Conservation (phyloP, 306 rosid genomes). For the Vachellia pachyceras region DNA sequence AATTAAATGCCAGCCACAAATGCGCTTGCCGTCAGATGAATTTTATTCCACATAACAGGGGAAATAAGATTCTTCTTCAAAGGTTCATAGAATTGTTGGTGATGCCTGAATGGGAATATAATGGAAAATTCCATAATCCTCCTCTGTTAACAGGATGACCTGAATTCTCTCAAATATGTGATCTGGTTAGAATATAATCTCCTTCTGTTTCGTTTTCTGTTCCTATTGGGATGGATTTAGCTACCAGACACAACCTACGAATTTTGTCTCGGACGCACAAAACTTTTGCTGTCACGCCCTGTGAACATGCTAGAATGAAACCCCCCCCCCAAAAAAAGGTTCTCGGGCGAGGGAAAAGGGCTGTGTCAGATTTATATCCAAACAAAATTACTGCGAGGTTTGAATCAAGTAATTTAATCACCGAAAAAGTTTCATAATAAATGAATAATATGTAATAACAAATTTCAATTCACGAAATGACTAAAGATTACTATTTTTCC, state of each 20-base stretch:
- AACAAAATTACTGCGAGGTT: too few species aligned
- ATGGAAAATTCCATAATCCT: constrained; percentile 25
- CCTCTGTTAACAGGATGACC: neutral
- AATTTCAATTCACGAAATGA: too few species aligned
- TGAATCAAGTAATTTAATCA: too few species aligned
- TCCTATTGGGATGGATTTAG: constrained; percentile 13
- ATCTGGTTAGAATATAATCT: constrained; percentile 4
- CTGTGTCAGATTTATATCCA: too few species aligned
- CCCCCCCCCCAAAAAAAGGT: too few species aligned
- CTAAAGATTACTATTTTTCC: too few species aligned
- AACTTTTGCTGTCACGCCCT: too few species aligned
- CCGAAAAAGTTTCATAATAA: too few species aligned
- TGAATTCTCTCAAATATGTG: constrained; percentile 1
- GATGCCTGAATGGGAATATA: constrained; percentile 41
- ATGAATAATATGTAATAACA: too few species aligned
- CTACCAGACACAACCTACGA: neutral
- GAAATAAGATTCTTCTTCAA: constrained; percentile 29
- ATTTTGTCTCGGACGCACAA: neutral
- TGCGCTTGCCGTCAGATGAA: constrained; percentile 21
- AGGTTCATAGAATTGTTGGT: constrained; percentile 30
- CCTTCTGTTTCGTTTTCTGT: neutral
- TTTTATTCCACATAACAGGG: constrained; percentile 37
- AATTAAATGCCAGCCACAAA: constrained; percentile 23
- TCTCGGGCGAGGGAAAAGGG: too few species aligned
- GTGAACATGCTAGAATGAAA: too few species aligned